Conservation (phyloP, 179 eudicot species). For the Spinacia oleracea region DNA sequence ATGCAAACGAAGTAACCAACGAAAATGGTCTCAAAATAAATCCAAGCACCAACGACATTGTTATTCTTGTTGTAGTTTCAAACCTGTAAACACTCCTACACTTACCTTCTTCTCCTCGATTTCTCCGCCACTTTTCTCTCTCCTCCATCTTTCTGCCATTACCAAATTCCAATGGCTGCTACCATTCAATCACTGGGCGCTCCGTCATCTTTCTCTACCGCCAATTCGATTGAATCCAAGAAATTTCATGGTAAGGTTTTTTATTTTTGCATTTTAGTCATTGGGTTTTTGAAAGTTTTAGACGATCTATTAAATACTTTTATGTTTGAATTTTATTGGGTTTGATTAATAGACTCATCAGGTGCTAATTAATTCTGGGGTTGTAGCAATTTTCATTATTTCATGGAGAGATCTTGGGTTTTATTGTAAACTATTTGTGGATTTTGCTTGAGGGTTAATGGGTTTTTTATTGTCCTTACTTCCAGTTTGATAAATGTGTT, state of each 20-base stretch:
- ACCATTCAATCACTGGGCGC: slow-evolving; percentile 49
- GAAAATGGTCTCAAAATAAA: neutral
- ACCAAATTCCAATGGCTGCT: slow-evolving; percentile 37
- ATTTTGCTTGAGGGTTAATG: neutral
- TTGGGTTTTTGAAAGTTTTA: neutral
- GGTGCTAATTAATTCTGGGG: neutral
- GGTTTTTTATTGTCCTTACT: neutral
- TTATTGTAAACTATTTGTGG: neutral
- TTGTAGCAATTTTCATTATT: neutral
- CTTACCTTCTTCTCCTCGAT: slow-evolving; percentile 7
- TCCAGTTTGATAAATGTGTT: neutral
- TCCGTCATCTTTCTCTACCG: slow-evolving; percentile 38
- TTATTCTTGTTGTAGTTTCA: neutral
- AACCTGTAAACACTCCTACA: neutral
- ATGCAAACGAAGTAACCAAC: neutral
- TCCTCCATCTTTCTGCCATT: neutral
- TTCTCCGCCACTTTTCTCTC: slow-evolving; percentile 42
- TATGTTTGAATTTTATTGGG: neutral
- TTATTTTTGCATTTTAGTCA: slow-evolving; percentile 30
- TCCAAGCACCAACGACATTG: neutral
- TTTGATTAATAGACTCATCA: neutral
- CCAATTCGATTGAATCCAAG: slow-evolving; percentile 35
- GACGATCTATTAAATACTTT: neutral
- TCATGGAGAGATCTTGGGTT: no score
- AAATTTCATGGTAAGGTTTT: slow-evolving; percentile 21